These are phyloP conservation scores for Monosporascus sp. DNA, from an alignment of 2,329 filamentous ascomycete genomes.

Conservation along the genomic window DNA sequence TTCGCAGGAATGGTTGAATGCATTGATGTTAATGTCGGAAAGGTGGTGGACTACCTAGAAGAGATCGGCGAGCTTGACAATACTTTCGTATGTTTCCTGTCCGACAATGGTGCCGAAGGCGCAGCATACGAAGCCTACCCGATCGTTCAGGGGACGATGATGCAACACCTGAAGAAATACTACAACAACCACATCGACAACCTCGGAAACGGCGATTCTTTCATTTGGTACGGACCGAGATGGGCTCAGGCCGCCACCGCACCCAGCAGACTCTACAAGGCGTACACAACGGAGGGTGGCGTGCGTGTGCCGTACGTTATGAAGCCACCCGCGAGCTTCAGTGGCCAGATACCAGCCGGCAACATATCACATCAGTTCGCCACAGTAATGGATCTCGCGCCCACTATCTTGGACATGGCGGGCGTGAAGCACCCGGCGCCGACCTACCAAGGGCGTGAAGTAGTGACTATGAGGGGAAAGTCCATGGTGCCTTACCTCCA, in stretches of 20 bases:
- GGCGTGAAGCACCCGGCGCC: conserved; percentile 48
- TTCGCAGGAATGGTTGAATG: conserved; percentile 61
- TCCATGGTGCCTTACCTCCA: conserved; percentile 29
- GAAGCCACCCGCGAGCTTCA: conserved; percentile 29
- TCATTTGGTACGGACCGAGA: conserved; percentile 55
- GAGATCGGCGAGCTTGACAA: conserved; percentile 55
- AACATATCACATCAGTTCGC: conserved; percentile 46
- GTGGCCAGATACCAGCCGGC: conserved; percentile 19
- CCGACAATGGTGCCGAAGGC: conserved; percentile 58
- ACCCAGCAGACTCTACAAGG: conserved; percentile 31
- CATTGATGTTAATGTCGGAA: conserved; percentile 56
- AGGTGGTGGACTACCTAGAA: conserved; percentile 51
- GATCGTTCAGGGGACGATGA: conserved; percentile 49
- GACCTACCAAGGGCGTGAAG: conserved; percentile 33
- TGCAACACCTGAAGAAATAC: conserved; percentile 47
- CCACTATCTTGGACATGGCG: conserved; percentile 43
- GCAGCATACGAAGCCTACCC: conserved; percentile 54
- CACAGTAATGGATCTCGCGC: conserved; percentile 46
- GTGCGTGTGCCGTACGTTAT: conserved; percentile 49
- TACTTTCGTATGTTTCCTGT: conserved; percentile 60
- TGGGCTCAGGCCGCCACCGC: conserved; percentile 42
- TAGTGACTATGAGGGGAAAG: conserved; percentile 29
- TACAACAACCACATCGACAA: conserved; percentile 55
- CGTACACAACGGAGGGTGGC: conserved; percentile 44
- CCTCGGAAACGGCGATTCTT: conserved; percentile 51